phyloP scores from a whole-genome alignment of 331 rosid species.

The Arachis monticola region DNA sequence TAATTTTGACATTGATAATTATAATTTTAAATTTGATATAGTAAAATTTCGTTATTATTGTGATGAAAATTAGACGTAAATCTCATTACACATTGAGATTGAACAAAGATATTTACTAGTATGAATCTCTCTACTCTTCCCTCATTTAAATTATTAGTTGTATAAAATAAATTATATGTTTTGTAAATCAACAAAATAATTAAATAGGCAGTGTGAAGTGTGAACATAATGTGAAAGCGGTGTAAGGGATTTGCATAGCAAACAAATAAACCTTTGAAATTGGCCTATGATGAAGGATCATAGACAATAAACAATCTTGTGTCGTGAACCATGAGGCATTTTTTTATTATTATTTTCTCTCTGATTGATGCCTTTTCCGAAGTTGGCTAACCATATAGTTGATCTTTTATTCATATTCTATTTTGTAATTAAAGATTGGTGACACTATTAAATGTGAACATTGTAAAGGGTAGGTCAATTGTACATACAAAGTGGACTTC shows the following conservation, averaged over 20 bases:
- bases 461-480: neutral
- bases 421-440: neutral
- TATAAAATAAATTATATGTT: too few species aligned
- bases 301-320: neutral
- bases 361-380: neutral
- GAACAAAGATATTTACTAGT: too few species aligned
- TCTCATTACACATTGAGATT: too few species aligned
- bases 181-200: too few species aligned
- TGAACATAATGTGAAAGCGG: neutral
- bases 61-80: too few species aligned
- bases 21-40: too few species aligned
- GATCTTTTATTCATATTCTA: neutral
- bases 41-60: too few species aligned
- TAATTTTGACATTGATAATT: too few species aligned
- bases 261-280: neutral
- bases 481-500: neutral
- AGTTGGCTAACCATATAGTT: neutral
- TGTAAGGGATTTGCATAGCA: neutral
- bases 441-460: neutral
- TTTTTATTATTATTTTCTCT: conserved; percentile 19
- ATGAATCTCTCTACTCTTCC: too few species aligned
- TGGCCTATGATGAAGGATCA: neutral
- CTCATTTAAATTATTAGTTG: too few species aligned
- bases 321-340: conserved; percentile 18
- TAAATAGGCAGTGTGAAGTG: neutral